Evolutionary conservation across 495 filamentous ascomycete species (phyloP), one percentile per base, ranked within the genome.

Genomic region (Penicillium dipodomyicola): DNA sequence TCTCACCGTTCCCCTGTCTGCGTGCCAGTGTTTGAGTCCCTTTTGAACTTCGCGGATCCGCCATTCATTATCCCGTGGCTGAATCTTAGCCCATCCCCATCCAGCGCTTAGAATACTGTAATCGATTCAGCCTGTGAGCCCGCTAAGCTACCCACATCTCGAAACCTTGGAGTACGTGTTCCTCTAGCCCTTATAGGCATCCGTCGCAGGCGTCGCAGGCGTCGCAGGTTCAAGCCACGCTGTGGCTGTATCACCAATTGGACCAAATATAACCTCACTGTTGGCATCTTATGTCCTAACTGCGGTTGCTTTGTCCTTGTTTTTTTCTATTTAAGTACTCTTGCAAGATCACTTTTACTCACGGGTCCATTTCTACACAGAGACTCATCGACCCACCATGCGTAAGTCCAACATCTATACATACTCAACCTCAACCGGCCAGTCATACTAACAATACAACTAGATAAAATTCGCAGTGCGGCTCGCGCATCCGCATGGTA

Each of bases 401-500:
- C 42, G 52, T 54, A 54, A 47, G 52, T 54, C 17, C 52, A 15
- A 40, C 23, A 19, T 20, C 5, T 5, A 10, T 23, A 14, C 15
- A 17, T 37, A 37, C 30, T 19, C 32, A 14, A 17, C 2, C 1
- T 30, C 9, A 29, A 9, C 25, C 14, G 27, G 45, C 23, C 32
- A 29, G 6, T 33, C 32, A 50, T 58, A 44, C 56, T 58, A 30
- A 61, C 5, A 29, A 17, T 11, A 46, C 6, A 4, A 35, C 32
- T 54, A 82, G 79, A 80, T 59, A 79, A 68, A 59, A 77, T 73
- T 50, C 72, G 73, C 47, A 65, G 72, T 29, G 56, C 72, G 45
- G 80, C 80, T 39, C 74, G 68, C 40, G 65, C 70, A 5, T 58
- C 73, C 42, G 79, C 80, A 23, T 79, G 80, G 77, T 79, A 78